Base-by-base conservation (phyloP, 2,329 filamentous ascomycete genomes). In the Botrytis pseudocinerea region DNA sequence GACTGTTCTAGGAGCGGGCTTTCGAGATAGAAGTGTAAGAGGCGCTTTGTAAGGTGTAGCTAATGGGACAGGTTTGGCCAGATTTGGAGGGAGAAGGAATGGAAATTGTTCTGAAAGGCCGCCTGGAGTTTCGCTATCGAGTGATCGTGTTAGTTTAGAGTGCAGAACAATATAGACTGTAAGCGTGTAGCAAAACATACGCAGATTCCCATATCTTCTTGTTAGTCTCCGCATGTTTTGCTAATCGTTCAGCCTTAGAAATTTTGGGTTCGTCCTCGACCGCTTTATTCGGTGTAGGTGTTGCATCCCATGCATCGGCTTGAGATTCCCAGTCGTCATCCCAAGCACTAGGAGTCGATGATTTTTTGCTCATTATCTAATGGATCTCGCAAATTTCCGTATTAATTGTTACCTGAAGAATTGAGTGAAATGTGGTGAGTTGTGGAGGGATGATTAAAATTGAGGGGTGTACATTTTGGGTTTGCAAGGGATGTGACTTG, bases 161-260 rank as follows among this genome's bases (percentile, higher is more conserved):
- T 12, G 38, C 18, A 69, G 54, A 46, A 9, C 9, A 28, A 40
- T 10, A 46, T 16, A 40, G 18, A 51, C 8, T 62, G 38, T 61
- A 20, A 48, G 18, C 46, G 35, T 35, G 20, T 16, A 32, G 35
- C 8, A 44, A 62, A 35, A 79, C 89, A 73, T 89, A 96, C 92
- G 95, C 95, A 80, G 94, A 91, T 80, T 96, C 90, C 95, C 95
- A 98, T 72, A 98, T 84, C 82, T 92, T 92, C 79, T 91, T 90
- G 81, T 98, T 97, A 70, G 91, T 88, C 81, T 97, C 94, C 42
- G 88, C 89, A 81, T 98, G 95, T 80, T 91, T 89, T 20, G 92
- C 93, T 75, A 92, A 86, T 60, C 92, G 90, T 82, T 98, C 92
- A 6, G 93, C 90, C 80, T 92, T 94, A 76, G 89, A 90, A 74